Conservation (phyloP, 257 asterid genomes). For the Dorcoceras hygrometricum region DNA sequence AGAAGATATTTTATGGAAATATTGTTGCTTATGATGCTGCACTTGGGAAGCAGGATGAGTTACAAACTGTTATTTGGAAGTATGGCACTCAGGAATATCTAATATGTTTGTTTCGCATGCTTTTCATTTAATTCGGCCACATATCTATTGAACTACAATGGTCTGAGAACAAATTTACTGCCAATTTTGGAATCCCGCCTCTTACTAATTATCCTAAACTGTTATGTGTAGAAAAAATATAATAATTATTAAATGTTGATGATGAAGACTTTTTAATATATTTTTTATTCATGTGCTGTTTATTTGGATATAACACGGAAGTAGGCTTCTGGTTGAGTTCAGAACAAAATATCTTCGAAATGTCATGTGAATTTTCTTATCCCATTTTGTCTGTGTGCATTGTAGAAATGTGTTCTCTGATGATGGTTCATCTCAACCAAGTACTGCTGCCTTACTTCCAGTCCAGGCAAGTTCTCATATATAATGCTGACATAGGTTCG, state of each 20-base stretch:
- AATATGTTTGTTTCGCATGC: constrained; percentile 2
- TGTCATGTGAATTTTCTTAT: neutral
- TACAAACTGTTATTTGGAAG: constrained; percentile 91
- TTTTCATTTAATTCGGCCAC: constrained; percentile 20
- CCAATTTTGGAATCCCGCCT: neutral
- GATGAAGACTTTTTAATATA: no score
- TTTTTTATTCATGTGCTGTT: no score
- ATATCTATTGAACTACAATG: constrained; percentile 11
- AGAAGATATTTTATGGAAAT: constrained; percentile 74
- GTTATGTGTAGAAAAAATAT: neutral
- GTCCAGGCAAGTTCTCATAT: neutral
- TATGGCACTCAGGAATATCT: constrained; percentile 31
- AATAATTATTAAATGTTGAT: no score
- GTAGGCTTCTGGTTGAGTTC: constrained; percentile 19
- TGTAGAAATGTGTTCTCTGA: neutral
- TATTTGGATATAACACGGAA: neutral
- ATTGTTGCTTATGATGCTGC: constrained; percentile 90
- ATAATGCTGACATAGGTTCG: neutral
- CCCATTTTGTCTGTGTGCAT: neutral
- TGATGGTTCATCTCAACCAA: constrained; percentile 60
- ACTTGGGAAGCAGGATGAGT: constrained; percentile 75
- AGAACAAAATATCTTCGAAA: neutral
- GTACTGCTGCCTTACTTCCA: constrained; percentile 59
- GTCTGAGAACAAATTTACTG: neutral
- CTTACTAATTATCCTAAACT: neutral